Percentiles rank a stretch among this genome's conserved stretches.
These are phyloP conservation scores for Entamoeba histolytica DNA, from an alignment of 208 protist genomes.

Conservation along the genomic window DNA sequence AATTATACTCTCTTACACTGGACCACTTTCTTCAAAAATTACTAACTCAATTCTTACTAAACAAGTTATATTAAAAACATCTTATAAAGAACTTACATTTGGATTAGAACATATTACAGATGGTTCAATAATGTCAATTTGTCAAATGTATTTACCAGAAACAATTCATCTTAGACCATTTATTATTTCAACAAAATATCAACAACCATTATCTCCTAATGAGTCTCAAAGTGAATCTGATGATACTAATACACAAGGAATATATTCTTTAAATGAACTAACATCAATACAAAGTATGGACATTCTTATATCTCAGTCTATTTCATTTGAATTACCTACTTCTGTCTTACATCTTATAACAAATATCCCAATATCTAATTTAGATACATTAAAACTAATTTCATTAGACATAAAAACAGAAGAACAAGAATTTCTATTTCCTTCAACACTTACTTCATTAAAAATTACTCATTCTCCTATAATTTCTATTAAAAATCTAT, in stretches of 20 bases:
- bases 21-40: neutral
- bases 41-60: neutral
- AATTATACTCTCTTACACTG: neutral
- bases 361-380: neutral
- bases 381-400: neutral
- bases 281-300: neutral
- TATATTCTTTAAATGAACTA: neutral
- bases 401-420: neutral
- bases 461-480: neutral
- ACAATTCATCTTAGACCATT: neutral
- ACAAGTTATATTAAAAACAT: neutral
- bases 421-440: neutral
- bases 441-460: neutral
- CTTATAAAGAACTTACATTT: neutral
- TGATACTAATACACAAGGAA: neutral
- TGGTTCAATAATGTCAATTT: neutral
- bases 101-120: neutral
- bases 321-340: neutral
- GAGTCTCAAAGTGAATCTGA: neutral
- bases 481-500: too few relatives aligned
- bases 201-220: neutral
- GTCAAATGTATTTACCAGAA: neutral
- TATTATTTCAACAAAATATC: too few relatives aligned
- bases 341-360: neutral
- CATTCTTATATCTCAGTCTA: neutral